phyloP scores from a whole-genome alignment of 768 basidiomycete species.

The Trametes punicea region DNA sequence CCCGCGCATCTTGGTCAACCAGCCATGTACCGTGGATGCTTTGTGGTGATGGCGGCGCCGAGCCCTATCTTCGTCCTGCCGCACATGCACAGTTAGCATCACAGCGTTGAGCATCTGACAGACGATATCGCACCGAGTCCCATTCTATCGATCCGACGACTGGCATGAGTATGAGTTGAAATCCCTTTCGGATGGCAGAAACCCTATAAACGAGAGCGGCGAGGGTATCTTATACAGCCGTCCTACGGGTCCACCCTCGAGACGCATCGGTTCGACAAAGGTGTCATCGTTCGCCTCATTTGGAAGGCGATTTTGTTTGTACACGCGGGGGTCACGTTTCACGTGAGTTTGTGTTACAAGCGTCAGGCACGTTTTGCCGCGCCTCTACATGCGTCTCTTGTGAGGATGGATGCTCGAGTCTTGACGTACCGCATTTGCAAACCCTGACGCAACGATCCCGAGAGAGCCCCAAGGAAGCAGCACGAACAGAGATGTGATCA shows the following conservation, averaged over 20 bases:
- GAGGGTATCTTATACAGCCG: conserved; percentile 3
- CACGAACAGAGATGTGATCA: too few species aligned
- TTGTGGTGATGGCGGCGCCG: conserved; percentile 31
- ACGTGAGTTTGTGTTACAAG: conserved; percentile 19
- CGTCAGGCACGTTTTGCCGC: not conserved
- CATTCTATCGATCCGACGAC: conserved; percentile 6
- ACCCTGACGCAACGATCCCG: too few species aligned
- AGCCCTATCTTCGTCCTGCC: conserved; percentile 16
- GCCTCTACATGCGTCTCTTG: not conserved
- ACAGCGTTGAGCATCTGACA: not conserved
- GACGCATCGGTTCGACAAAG: not conserved
- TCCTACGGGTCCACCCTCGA: conserved; percentile 1
- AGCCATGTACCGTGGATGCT: conserved; percentile 64
- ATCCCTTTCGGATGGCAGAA: not conserved
- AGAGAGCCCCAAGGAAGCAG: too few species aligned
- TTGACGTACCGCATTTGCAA: too few species aligned
- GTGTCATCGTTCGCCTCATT: conserved; percentile 1
- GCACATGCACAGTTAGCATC: not conserved
- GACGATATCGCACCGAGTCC: conserved; percentile 16
- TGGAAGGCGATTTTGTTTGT: conserved; percentile 11
- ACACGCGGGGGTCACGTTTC: conserved; percentile 16
- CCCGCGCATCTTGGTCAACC: conserved; percentile 77
- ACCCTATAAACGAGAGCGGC: not conserved
- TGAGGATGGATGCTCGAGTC: too few species aligned
- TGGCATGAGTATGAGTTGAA: not conserved